phyloP scores from a whole-genome alignment of 1,284 basidiomycete genomes.

The Cryptococcus deneoformans region DNA sequence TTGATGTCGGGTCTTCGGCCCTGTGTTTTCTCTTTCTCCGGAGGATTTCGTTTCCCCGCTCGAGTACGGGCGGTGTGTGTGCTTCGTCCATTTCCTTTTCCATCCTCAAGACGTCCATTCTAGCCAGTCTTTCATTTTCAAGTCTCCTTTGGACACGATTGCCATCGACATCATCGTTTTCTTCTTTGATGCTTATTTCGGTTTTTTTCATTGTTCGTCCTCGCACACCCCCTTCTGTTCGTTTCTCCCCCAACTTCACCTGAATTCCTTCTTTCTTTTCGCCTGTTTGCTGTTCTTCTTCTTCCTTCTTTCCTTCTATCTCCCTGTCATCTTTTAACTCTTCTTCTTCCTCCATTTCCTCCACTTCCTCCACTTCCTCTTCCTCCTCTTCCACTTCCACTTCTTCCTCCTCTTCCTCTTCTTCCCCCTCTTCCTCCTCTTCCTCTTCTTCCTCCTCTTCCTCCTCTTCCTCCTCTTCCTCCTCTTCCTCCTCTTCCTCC shows the following conservation, averaged over 20 bases:
- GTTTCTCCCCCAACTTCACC: not conserved
- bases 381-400: slow-evolving; percentile 3
- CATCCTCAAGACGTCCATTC: too few species aligned
- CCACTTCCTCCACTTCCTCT: slow-evolving; percentile 12
- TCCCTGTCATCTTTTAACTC: not conserved
- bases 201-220: slow-evolving; percentile 1
- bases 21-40: not conserved
- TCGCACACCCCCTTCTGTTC: not conserved
- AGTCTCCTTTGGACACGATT: too few species aligned
- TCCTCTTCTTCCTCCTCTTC: not conserved
- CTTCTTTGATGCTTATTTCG: too few species aligned
- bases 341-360: not conserved
- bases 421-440: slow-evolving; percentile 1
- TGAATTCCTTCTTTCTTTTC: not conserved
- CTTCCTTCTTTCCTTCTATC: not conserved
- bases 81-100: too few species aligned
- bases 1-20: not conserved
- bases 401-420: not conserved
- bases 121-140: too few species aligned
- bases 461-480: not conserved
- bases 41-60: too few species aligned
- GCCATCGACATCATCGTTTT: too few species aligned
- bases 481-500: not conserved
- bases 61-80: too few species aligned
- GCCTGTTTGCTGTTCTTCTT: slow-evolving; percentile 1